Evolutionary conservation across 345 rosid genomes (phyloP).

Genomic region (Pistacia integerrima): DNA sequence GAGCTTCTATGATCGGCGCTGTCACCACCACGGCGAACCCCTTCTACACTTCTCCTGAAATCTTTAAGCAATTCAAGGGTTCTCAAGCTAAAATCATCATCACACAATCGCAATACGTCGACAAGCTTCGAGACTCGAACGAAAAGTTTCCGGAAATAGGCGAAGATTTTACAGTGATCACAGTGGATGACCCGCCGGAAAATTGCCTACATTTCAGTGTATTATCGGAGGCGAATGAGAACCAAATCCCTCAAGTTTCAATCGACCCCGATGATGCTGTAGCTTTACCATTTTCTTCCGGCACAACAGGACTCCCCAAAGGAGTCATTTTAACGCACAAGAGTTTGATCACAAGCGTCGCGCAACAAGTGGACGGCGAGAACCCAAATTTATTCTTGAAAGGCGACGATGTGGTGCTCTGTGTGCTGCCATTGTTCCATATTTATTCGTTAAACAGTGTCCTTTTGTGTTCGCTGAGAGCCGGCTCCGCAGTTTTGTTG

Average conservation of each 20-base stretch:
- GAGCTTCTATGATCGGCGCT: conserved; percentile 87
- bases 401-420: conserved; percentile 64
- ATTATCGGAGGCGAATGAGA: conserved; percentile 46
- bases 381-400: conserved; percentile 72
- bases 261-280: conserved; percentile 64
- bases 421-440: conserved; percentile 88
- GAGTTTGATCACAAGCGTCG: conserved; percentile 82
- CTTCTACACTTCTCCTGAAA: conserved; percentile 73
- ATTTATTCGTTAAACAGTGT: conserved; percentile 82
- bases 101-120: conserved; percentile 70
- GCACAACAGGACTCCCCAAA: conserved; percentile 90
- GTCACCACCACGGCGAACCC: conserved; percentile 84
- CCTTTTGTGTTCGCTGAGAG: conserved; percentile 62
- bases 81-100: conserved; percentile 64
- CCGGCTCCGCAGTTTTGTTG: conserved; percentile 72
- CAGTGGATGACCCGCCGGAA: conserved; percentile 64
- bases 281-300: conserved; percentile 85
- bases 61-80: conserved; percentile 57
- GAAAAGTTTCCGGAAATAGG: conserved; percentile 30
- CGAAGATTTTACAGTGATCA: conserved; percentile 52
- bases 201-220: conserved; percentile 65
- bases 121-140: conserved; percentile 40
- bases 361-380: conserved; percentile 95
- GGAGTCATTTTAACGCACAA: conserved; percentile 86
- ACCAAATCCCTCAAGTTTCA: conserved; percentile 22